Base-by-base conservation (phyloP, 495 filamentous ascomycete genomes). In the Hyaloscypha bicolor region DNA sequence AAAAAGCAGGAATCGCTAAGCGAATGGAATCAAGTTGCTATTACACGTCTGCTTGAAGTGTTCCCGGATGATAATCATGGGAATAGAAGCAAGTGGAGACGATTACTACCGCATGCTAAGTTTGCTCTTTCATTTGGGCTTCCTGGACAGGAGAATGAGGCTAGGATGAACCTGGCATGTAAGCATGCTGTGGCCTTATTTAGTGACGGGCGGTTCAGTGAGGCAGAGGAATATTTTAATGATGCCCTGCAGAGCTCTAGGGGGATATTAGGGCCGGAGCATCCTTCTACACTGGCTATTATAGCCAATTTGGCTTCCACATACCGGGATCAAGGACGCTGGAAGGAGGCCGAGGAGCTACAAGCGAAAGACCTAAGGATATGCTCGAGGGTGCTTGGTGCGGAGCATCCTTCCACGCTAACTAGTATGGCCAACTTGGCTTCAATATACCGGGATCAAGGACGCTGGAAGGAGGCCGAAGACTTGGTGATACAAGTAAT, bases 241-340 rank as follows among this genome's bases (percentile, higher is more conserved):
- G 63, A 75, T 33, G 71, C 73, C n/a, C 58, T 77, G 21, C 52
- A 66, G 60, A 65, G 30, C 21, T 66, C 70, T 29, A 70, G 62
- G 39, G 55, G 69, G 39, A 42, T 71, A 16, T 55, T 77, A 14
- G 73, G 76, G 25, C 51, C 65, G 29, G 56, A 70, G 22, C 62
- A 76, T 70, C 59, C 71, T 22, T 61, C 71, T 25, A 78, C 77
- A 6, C 66, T 77, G 64, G 73, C 62, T n/a, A 76, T 71, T 33
- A 76, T 77, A 67, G 64, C 58, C 55, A 76, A 69, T 42, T 70
- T 77, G 6, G 72, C 72, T 25, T 76, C 69, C 14, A 72, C 75
- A n/a, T 78, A 68, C 58, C 11, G 30, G 55, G 68, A 63, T 53
- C 62, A 64, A 39, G 51, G 51, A 53, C 51, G 51, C 51, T 53